Base-by-base conservation (phyloP, 352 stramenopile genomes). In the Poterioochromonas sp. region DNA sequence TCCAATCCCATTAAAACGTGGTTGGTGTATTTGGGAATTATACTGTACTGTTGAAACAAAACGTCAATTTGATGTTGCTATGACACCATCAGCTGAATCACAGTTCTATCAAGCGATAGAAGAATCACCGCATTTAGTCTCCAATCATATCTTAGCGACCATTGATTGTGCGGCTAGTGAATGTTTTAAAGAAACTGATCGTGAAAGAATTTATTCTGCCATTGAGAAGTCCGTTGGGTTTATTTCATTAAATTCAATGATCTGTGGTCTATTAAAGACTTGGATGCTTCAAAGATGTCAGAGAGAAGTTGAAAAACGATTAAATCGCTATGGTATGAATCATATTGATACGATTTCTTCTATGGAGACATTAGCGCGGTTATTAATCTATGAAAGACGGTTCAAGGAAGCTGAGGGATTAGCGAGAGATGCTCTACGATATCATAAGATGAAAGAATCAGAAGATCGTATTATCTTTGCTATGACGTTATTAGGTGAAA, bases 11-110 rank as follows among this genome's bases (percentile, higher is more conserved):
- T 53, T 54, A 2, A 73, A 3, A 37, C 18, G 63, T 35, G 63
- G 1, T 49, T 73, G 63, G 63, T 73, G 63, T 34, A 29, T 73
- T 20, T 73, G 26, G 11, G 63, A 73, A 53, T 3, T 35, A 12
- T 73, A 54, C 34, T 73, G 63, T 53, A 35, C 63, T 54, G 8
- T n/a, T n/a, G n/a, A n/a, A n/a, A n/a, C n/a, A n/a, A n/a, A n/a
- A n/a, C n/a, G n/a, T n/a, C n/a, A n/a, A n/a, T n/a, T n/a, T n/a
- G n/a, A n/a, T n/a, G n/a, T n/a, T n/a, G n/a, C n/a, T n/a, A n/a
- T n/a, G n/a, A n/a, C n/a, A n/a, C n/a, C n/a, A n/a, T n/a, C n/a
- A n/a, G n/a, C n/a, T n/a, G n/a, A 22, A 22, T 11, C 11, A 22
- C 44, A 53, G 44, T 53, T 53, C 22, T 20, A 20, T 20, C 11